Evolutionary conservation across 2,329 filamentous ascomycete genomes (phyloP).

Genomic region (Fusarium sp.): DNA sequence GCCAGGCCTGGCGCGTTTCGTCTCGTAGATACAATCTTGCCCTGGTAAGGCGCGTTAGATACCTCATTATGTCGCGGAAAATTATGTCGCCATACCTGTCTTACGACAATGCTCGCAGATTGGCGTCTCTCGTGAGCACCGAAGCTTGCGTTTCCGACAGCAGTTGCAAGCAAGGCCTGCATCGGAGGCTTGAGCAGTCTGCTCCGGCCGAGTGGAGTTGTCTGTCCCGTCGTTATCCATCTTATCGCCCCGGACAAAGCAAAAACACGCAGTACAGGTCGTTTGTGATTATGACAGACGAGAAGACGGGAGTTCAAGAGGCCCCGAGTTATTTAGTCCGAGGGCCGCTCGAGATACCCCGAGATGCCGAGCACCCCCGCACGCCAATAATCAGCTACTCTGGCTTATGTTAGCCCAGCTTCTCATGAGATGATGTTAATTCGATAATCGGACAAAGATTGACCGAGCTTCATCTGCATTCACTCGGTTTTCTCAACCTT

Average conservation of each 20-base stretch:
- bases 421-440: neutral
- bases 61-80: accelerated
- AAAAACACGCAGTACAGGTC: neutral
- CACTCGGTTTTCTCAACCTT: neutral
- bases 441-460: neutral
- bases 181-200: neutral
- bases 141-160: slow-evolving; percentile 33
- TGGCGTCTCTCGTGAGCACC: slow-evolving; percentile 35
- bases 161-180: slow-evolving; percentile 27
- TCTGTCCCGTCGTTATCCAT: neutral
- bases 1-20: slow-evolving; percentile 51
- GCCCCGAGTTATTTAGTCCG: neutral
- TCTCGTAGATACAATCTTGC: slow-evolving; percentile 17
- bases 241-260: neutral
- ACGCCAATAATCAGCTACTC: neutral
- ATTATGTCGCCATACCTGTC: slow-evolving; percentile 1
- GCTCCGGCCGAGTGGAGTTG: neutral
- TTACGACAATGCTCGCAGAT: slow-evolving; percentile 30
- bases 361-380: slow-evolving; percentile 3
- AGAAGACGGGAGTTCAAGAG: neutral
- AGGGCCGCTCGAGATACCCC: neutral
- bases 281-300: neutral
- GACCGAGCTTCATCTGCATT: neutral
- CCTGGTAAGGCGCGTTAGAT: neutral
- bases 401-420: neutral